Evolutionary conservation across 1,139 yeast genomes (phyloP).

Genomic region (Candida gigantensis): DNA sequence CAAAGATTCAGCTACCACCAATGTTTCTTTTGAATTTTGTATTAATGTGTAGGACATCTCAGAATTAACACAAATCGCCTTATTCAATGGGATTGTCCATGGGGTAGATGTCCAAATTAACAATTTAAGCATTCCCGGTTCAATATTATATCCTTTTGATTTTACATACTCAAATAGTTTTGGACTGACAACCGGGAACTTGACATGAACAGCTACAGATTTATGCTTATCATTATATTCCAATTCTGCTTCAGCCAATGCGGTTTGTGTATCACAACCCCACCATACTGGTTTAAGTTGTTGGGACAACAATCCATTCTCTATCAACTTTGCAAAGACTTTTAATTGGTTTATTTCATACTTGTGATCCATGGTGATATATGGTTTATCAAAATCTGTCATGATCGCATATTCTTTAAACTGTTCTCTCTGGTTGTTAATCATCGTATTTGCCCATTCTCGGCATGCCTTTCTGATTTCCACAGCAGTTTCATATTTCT

Average conservation of each 20-base stretch:
- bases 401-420: conserved; percentile 75
- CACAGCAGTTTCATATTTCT: conserved; percentile 29
- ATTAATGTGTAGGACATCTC: conserved; percentile 59
- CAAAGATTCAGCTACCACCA: conserved; percentile 54
- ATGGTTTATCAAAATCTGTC: conserved; percentile 77
- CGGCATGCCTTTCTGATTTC: conserved; percentile 68
- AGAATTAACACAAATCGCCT: conserved; percentile 75
- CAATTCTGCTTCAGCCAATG: conserved; percentile 93
- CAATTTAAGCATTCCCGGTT: conserved; percentile 18
- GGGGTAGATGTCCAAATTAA: conserved; percentile 98
- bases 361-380: conserved; percentile 67
- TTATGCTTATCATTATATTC: conserved; percentile 77
- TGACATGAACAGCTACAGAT: conserved; percentile 71
- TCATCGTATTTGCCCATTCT: conserved; percentile 65
- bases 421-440: conserved; percentile 59
- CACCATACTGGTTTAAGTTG: conserved; percentile 95
- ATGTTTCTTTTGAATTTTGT: conserved; percentile 35
- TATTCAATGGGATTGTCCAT: conserved; percentile 91
- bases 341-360: conserved; percentile 76
- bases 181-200: conserved; percentile 52
- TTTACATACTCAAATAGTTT: conserved; percentile 9
- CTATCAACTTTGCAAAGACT: conserved; percentile 67
- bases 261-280: conserved; percentile 94
- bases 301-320: conserved; percentile 69
- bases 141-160: conserved; percentile 5